phyloP scores from a whole-genome alignment of 2,329 filamentous ascomycete genomes.

The Sporothrix mexicana region DNA sequence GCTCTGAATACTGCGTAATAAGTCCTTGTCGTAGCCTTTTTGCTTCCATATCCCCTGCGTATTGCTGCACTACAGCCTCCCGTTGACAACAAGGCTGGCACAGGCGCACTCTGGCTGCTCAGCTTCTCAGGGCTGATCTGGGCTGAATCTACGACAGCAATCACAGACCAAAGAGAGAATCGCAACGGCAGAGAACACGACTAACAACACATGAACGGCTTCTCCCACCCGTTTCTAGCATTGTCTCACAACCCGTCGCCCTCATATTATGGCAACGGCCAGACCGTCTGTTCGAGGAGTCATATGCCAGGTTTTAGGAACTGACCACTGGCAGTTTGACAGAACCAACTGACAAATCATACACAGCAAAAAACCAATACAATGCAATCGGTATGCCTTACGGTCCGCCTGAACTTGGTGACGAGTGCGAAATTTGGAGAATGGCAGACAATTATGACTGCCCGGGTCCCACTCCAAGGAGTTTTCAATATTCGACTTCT shows the following conservation, averaged over 20 bases:
- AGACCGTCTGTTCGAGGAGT: not conserved
- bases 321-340: too few species aligned
- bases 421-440: not conserved
- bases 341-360: not conserved
- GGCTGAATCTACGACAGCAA: not conserved
- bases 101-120: not conserved
- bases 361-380: not conserved
- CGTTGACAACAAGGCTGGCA: not conserved
- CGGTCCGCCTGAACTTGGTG: not conserved
- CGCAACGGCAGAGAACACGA: not conserved
- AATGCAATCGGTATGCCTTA: not conserved
- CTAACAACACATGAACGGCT: conserved; percentile 5
- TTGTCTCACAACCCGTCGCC: conserved; percentile 8
- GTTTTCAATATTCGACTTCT: not conserved
- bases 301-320: not conserved
- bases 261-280: not conserved
- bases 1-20: too few species aligned
- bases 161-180: not conserved
- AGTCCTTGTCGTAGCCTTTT: not conserved
- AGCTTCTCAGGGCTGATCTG: not conserved
- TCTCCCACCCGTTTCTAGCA: not conserved
- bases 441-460: not conserved
- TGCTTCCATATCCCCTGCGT: not conserved
- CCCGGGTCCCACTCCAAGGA: not conserved
- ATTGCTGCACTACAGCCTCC: conserved; percentile 5